Evolutionary conservation across 2,329 filamentous ascomycete genomes (phyloP), one percentile per base, ranked within the genome.

Genomic region (Lasiodiplodia sp.): DNA sequence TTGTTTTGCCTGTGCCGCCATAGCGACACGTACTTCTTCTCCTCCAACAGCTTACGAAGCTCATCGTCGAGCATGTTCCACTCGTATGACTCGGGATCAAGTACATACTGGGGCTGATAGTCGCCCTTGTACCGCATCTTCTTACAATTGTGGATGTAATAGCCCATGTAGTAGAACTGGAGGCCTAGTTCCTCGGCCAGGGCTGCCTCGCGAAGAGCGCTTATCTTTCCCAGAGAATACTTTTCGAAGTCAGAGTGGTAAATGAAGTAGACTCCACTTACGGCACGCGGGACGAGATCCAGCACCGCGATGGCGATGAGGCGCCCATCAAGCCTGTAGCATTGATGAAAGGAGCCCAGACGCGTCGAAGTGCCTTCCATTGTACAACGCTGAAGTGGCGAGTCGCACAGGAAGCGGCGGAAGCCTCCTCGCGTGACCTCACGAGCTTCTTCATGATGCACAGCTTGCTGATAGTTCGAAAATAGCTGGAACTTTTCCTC

Each of bases 61-160:
- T 83, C 79, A 44, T 83, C 79, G 71, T 89, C 85, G 4, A 93
- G 76, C 0, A 82, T 81, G 71, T 90, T 83, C 91, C 91, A 93
- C 10, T 80, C 76, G 71, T 90, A 83, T 0, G 85, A 86, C 70
- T 89, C 87, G 0, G 91, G 90, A 71, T 94, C 91, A 12, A 95
- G 84, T 12, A 96, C 85, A 74, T 90, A 87, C 75, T 93, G 91
- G 1, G 92, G 92, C 12, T 85, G 83, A 77, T 92, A 96, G 75
- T 94, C 90, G 69, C 90, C 91, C 82, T 96, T 96, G 83, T 96
- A 96, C 73, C 86, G 85, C 92, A 96, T 95, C 82, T 96, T 96
- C 66, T 87, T 84, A 74, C 92, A 95, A 67, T 83, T 88, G 77
- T 94, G 92, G 69, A 96, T 95, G 74, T 95, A 96, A 78, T 89